A percentile compares a stretch with the other conserved stretches of the same genome.
Conservation (phyloP, 495 filamentous ascomycete species). For the Aspergillus ellipticus region DNA sequence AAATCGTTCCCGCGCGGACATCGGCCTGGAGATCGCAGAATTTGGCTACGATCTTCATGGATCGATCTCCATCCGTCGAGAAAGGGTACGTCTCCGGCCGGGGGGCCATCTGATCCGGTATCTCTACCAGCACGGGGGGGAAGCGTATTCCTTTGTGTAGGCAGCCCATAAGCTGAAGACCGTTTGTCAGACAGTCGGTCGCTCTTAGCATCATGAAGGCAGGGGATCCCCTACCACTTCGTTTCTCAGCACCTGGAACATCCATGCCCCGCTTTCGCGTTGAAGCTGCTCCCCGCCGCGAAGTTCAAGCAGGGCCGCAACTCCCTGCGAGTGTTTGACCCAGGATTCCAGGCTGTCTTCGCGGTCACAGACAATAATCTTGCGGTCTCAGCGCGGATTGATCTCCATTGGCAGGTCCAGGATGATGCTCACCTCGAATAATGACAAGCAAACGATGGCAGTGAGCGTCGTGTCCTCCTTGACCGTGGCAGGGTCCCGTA, state of each 20-base stretch:
- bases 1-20: neutral
- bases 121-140: neutral
- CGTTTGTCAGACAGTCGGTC: neutral
- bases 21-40: neutral
- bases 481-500: neutral
- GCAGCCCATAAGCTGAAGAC: neutral
- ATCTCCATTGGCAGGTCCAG: neutral
- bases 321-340: neutral
- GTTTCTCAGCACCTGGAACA: constrained; percentile 1
- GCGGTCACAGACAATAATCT: neutral
- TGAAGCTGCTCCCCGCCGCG: neutral
- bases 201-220: too few relatives aligned
- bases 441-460: neutral
- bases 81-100: neutral
- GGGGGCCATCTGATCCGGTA: neutral
- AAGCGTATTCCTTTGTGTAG: neutral
- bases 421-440: neutral
- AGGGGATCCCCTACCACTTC: neutral
- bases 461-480: constrained; percentile 2
- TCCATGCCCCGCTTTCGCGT: neutral
- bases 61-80: neutral
- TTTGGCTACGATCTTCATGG: neutral
- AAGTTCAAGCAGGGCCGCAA: neutral
- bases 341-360: neutral
- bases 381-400: neutral